A percentile compares a stretch with the other conserved stretches of the same genome.
These are phyloP conservation scores for Radiomyces spectabilis DNA, from an alignment of 192 early-diverging fungal species.

Conservation along the genomic window DNA sequence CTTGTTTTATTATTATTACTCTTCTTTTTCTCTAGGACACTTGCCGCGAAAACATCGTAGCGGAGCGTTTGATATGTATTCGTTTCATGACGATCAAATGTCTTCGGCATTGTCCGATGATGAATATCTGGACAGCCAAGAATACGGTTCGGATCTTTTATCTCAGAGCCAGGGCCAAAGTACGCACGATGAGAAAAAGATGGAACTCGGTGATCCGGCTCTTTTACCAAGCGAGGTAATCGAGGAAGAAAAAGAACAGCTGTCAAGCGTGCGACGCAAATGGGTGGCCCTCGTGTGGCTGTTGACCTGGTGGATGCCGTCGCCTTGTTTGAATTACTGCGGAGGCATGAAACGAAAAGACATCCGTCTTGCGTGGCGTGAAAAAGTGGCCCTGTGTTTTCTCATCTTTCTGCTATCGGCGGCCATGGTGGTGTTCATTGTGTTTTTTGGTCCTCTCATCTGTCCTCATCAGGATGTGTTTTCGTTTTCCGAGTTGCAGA, in stretches of 20 bases:
- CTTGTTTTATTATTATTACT: background rate
- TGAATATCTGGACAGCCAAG: no score
- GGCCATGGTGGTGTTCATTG: conserved; percentile 85
- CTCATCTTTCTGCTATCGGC: conserved; percentile 74
- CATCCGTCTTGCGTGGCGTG: conserved; percentile 91
- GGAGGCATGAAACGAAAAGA: conserved; percentile 75
- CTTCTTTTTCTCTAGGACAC: background rate
- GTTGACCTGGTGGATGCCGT: conserved; percentile 80
- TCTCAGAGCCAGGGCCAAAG: conserved; percentile 3
- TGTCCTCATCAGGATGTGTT: conserved; percentile 73
- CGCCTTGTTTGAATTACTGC: conserved; percentile 54
- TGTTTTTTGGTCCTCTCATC: conserved; percentile 62
- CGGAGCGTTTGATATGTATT: conserved; percentile 14
- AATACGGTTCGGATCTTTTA: conserved; percentile 5
- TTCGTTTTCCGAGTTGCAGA: conserved; percentile 48
- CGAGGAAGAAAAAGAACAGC: conserved; percentile 27
- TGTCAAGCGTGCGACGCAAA: conserved; percentile 55
- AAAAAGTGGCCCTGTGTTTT: conserved; percentile 90
- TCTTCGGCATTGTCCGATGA: conserved; percentile 21
- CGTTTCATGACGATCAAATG: conserved; percentile 11
- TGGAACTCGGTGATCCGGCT: conserved; percentile 15
- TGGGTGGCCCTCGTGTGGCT: conserved; percentile 82
- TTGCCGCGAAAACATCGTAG: background rate
- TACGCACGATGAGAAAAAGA: background rate
- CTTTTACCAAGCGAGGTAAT: no score